Evolutionary conservation across 148 eudicot species (phyloP), one percentile per base, ranked within the genome.

Genomic region (Oxyria digyna): DNA sequence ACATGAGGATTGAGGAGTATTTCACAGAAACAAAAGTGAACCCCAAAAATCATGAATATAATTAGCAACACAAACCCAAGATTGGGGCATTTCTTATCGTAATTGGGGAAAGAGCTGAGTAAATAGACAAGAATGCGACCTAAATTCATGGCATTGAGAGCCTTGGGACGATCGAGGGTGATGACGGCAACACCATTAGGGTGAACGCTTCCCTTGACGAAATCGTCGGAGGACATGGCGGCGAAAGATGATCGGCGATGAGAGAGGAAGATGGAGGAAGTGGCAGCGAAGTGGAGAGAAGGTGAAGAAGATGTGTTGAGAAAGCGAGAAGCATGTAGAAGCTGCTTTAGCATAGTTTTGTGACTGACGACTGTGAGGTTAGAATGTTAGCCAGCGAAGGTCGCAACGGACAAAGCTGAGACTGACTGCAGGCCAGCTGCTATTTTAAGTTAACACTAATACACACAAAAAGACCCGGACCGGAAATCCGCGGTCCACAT

Each of bases 141-240:
- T 80, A 89, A 68, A 66, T 89, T 93, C 98, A 93, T 87, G 74
- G 98, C 98, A 74, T 93, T 93, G 71, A 93, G 98, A 69, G 98
- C 96, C 83, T 86, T 87, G 67, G 98, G 84, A 54, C 98, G 98
- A 78, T 93, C 91, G 72, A 93, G 94, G 70, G 96, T 93, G 82
- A 93, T 76, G 77, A 89, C 76, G 32, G 95, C 96, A 77, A 93
- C 85, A 76, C 98, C 98, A 81, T 93, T 92, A 5, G 89, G 96
- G 54, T 75, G 83, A 57, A 93, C 83, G 57, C 42, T 74, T 8
- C 89, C 98, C 75, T 82, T 93, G 77, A 93, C 91, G 67, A 82
- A 80, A 69, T 89, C 96, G 23, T 85, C 93, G 42, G 46, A 66
- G 26, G 83, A 42, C 96, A 89, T 89, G 43, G 70, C 38, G 50